A percentile compares a stretch with the other conserved stretches of the same genome.
These are phyloP conservation scores for Ceratobasidium sp. DNA, from an alignment of 1,284 basidiomycete species.

Conservation along the genomic window DNA sequence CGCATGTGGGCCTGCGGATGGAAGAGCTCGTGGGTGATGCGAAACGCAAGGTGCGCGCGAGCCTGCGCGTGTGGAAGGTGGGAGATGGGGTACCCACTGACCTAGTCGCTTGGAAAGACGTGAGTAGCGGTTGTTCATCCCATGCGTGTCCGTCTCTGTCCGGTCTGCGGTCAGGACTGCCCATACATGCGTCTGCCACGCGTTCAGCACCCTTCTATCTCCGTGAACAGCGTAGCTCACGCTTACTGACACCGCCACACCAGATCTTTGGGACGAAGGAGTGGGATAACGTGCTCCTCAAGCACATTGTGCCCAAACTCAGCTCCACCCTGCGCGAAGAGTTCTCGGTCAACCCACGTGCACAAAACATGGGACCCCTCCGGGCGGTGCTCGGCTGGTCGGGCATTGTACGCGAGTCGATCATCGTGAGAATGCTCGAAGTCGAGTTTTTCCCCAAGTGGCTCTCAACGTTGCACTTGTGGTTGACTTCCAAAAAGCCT, in stretches of 20 bases:
- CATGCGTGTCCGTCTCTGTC: neutral
- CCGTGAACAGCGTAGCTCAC: neutral
- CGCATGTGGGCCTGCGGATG: conserved; percentile 78
- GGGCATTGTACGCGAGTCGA: conserved; percentile 71
- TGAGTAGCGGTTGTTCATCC: conserved; percentile 53
- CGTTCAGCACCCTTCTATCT: neutral
- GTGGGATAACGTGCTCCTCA: conserved; percentile 91
- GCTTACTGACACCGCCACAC: neutral
- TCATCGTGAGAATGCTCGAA: conserved; percentile 83
- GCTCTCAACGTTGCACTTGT: conserved; percentile 88
- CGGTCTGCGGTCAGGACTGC: neutral
- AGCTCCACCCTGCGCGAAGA: conserved; percentile 79
- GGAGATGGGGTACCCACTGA: conserved; percentile 78
- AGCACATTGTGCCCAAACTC: conserved; percentile 90
- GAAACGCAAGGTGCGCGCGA: conserved; percentile 79
- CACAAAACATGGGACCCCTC: conserved; percentile 86
- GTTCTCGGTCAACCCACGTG: conserved; percentile 85
- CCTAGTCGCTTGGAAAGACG: conserved; percentile 79
- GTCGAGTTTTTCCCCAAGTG: conserved; percentile 96
- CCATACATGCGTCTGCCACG: neutral
- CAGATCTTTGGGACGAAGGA: conserved; percentile 78
- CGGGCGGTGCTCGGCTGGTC: conserved; percentile 82
- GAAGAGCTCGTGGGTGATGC: conserved; percentile 85
- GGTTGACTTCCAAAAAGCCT: conserved; percentile 84
- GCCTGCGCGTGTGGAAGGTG: conserved; percentile 80